phyloP scores from a whole-genome alignment of 2,329 filamentous ascomycete species.

The Neonectria hederae region DNA sequence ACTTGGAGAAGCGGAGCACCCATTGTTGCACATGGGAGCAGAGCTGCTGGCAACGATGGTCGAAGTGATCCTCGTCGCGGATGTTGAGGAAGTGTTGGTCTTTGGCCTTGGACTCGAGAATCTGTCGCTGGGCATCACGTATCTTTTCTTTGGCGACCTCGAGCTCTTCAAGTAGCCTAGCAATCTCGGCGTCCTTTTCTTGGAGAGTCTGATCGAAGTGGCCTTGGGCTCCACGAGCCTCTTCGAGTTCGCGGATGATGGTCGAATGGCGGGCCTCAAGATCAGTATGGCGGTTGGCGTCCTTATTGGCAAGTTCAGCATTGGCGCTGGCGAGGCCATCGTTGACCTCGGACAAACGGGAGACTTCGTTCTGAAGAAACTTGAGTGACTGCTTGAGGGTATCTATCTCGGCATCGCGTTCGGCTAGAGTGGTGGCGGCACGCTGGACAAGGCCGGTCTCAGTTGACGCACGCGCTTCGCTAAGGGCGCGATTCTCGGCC shows the following conservation, averaged over 20 bases:
- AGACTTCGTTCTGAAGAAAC: constrained; percentile 83
- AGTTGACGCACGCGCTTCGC: constrained; percentile 74
- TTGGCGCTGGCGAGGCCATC: constrained; percentile 82
- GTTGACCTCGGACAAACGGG: constrained; percentile 83
- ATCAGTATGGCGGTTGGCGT: constrained; percentile 74
- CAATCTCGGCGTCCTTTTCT: constrained; percentile 86
- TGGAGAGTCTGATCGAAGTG: constrained; percentile 73
- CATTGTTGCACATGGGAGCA: constrained; percentile 97
- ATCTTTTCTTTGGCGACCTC: constrained; percentile 74
- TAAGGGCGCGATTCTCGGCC: constrained; percentile 83
- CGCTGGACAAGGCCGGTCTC: constrained; percentile 73
- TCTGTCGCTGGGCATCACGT: constrained; percentile 61
- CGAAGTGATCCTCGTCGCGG: constrained; percentile 94
- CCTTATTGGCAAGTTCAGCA: constrained; percentile 77
- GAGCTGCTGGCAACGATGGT: constrained; percentile 90
- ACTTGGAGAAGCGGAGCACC: constrained; percentile 97
- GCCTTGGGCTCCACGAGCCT: constrained; percentile 70
- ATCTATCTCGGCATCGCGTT: constrained; percentile 89
- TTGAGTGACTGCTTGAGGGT: constrained; percentile 81
- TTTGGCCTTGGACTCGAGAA: constrained; percentile 66
- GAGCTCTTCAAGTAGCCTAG: constrained; percentile 79
- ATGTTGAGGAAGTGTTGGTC: constrained; percentile 80
- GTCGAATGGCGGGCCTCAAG: constrained; percentile 74
- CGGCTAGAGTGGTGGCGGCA: constrained; percentile 75
- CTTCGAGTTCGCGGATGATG: constrained; percentile 74